Base-by-base conservation (phyloP, 1,284 basidiomycete species). In the Ustilago bromivora region DNA sequence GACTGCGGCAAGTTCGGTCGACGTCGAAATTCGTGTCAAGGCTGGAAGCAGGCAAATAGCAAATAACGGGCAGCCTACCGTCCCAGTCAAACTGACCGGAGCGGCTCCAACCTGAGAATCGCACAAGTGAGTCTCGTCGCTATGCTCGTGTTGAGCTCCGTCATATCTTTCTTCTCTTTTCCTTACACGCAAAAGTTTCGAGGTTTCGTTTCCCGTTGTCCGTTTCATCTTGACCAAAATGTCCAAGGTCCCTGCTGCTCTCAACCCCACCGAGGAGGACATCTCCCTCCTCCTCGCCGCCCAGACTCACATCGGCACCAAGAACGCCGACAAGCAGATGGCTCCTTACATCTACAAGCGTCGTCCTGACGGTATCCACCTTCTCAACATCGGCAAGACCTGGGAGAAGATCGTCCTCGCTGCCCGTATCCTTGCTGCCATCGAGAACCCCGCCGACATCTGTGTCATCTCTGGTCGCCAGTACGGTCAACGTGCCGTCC, bases 301-400 rank as follows among this genome's bases (percentile, higher is more conserved):
- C 57, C 95, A 98, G 90, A 92, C 92, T 87, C 96, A 98, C 88
- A 93, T 98, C 84, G 82, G 84, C 67, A 82, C 82, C 66, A 98
- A 98, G 92, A 98, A 98, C 90, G 95, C 94, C 89, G 95, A 97
- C 88, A 97, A 96, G 92, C 93, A 95, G 88, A 99, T 99, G 96
- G 91, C 93, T 86, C 90, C 94, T 65, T 99, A 99, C 89, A 94
- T 99, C 88, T 98, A 92, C 93, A 98, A 97, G 90, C 91, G 96
- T 87, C 91, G 96, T 87, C 88, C 92, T 79, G 96, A 99, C 88
- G 96, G 95, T 94, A 95, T 98, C 88, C 92, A 98, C 89, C 89
- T 99, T 86, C 89, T 98, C 86, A 98, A 99, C 92, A 92, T 98
- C 84, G 96, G 96, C 87, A 98, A 98, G 92, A 99, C 96, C 82